A percentile compares a stretch with the other conserved stretches of the same genome.
These are phyloP conservation scores for Chrysanthemum makinoi DNA, from an alignment of 129 eudicot genomes.

Conservation along the genomic window DNA sequence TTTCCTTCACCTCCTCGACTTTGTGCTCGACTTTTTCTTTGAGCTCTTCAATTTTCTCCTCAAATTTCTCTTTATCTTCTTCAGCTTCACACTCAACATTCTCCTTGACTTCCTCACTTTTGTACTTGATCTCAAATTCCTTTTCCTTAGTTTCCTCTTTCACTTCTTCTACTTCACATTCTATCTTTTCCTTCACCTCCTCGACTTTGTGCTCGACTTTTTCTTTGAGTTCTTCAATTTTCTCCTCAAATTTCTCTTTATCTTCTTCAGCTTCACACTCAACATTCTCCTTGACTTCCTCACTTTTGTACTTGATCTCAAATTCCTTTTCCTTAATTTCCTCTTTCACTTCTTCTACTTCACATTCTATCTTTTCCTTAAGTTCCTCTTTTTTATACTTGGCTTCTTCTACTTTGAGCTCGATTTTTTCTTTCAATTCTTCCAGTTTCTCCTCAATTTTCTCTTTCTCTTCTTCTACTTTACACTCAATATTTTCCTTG, in stretches of 20 bases:
- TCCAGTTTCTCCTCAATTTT: slow-evolving; percentile 20
- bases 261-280: slow-evolving; percentile 20
- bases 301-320: slow-evolving; percentile 20
- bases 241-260: slow-evolving; percentile 29
- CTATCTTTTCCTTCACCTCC: slow-evolving; percentile 11
- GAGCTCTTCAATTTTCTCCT: slow-evolving; percentile 20
- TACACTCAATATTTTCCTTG: slow-evolving; percentile 25
- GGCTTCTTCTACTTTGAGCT: neutral
- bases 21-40: slow-evolving; percentile 26
- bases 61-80: slow-evolving; percentile 27
- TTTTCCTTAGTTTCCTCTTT: slow-evolving; percentile 9
- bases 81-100: slow-evolving; percentile 19
- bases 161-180: slow-evolving; percentile 6
- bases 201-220: slow-evolving; percentile 20
- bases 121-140: slow-evolving; percentile 15
- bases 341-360: slow-evolving; percentile 1
- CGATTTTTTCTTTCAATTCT: slow-evolving; percentile 13
- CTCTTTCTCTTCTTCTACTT: slow-evolving; percentile 20
- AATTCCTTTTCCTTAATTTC: slow-evolving; percentile 14
- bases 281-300: slow-evolving; percentile 21
- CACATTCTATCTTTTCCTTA: slow-evolving; percentile 9
- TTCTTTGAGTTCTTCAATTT: slow-evolving; percentile 21
- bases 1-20: slow-evolving; percentile 8
- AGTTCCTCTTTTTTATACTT: slow-evolving; percentile 16
- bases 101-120: slow-evolving; percentile 22